A percentile compares a stretch with the other conserved stretches of the same genome.
These are phyloP conservation scores for Arachnomyces sp. DNA, from an alignment of 2,329 filamentous ascomycete genomes.

Conservation along the genomic window DNA sequence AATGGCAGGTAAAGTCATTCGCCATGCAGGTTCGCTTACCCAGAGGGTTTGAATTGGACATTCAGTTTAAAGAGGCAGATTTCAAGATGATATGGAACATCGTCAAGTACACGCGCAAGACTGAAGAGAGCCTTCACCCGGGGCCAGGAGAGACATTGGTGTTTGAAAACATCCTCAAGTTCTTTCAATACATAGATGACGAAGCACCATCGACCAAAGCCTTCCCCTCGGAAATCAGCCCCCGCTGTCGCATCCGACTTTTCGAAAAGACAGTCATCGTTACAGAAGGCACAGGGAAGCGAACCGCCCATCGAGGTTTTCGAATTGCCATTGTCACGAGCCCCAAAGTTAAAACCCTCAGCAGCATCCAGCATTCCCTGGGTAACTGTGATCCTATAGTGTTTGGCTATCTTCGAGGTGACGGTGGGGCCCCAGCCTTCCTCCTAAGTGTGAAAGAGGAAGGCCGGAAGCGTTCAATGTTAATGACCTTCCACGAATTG, in stretches of 20 bases:
- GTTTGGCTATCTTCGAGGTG: slow-evolving; percentile 68
- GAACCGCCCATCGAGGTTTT: slow-evolving; percentile 70
- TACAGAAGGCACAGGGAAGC: slow-evolving; percentile 63
- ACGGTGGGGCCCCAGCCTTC: slow-evolving; percentile 61
- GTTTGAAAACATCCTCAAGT: slow-evolving; percentile 61
- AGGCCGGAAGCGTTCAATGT: slow-evolving; percentile 60
- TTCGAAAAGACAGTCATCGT: slow-evolving; percentile 66
- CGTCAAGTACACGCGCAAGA: slow-evolving; percentile 73
- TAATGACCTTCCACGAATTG: slow-evolving; percentile 69
- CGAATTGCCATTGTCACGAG: slow-evolving; percentile 72
- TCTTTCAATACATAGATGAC: slow-evolving; percentile 75
- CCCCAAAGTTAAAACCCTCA: slow-evolving; percentile 67
- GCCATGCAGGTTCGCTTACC: slow-evolving; percentile 64
- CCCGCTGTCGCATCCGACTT: slow-evolving; percentile 63
- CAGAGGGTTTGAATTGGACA: slow-evolving; percentile 64
- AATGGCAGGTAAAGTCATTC: slow-evolving; percentile 64
- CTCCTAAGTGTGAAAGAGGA: slow-evolving; percentile 60
- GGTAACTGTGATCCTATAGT: slow-evolving; percentile 60
- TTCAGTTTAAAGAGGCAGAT: slow-evolving; percentile 68
- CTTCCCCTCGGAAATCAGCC: slow-evolving; percentile 69
- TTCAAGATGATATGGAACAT: slow-evolving; percentile 74
- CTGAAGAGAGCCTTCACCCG: slow-evolving; percentile 63
- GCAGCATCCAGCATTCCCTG: slow-evolving; percentile 65
- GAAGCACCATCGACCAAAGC: slow-evolving; percentile 52
- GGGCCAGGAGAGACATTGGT: slow-evolving; percentile 62